Evolutionary conservation across 495 filamentous ascomycete species (phyloP).

Genomic region (Penicillium longicatenatum): DNA sequence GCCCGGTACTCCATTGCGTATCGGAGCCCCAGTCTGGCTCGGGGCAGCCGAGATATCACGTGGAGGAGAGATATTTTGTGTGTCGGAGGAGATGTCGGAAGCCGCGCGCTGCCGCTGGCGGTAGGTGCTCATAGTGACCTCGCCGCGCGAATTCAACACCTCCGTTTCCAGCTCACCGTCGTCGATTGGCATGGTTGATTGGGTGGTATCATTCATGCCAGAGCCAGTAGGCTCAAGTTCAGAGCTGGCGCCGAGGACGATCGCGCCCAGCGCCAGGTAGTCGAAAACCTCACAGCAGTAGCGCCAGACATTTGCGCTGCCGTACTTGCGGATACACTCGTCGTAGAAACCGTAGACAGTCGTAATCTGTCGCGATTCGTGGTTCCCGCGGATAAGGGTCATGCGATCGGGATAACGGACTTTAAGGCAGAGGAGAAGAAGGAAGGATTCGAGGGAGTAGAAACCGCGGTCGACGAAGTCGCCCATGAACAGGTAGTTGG

Average conservation of each 20-base stretch:
- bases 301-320: conserved; percentile 95
- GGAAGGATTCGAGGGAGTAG: conserved; percentile 95
- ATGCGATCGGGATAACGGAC: conserved; percentile 98
- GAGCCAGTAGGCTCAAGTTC: conserved; percentile 57
- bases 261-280: conserved; percentile 91
- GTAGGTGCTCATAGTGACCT: conserved; percentile 72
- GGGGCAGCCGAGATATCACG: conserved; percentile 49
- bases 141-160: conserved; percentile 78
- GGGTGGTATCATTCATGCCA: conserved; percentile 45
- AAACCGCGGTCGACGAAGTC: conserved; percentile 98
- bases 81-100: conserved; percentile 37
- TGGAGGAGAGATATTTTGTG: conserved; percentile 45
- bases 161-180: conserved; percentile 87
- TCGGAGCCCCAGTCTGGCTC: conserved; percentile 26
- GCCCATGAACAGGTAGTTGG: conserved; percentile 99
- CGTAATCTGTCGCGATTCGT: conserved; percentile 97
- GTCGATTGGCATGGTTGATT: conserved; percentile 48
- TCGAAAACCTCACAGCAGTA: conserved; percentile 99
- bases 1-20: conserved; percentile 71
- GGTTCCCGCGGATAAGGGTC: conserved; percentile 94
- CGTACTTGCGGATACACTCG: conserved; percentile 96
- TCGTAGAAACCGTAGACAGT: conserved; percentile 99
- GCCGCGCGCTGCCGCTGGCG: conserved; percentile 46
- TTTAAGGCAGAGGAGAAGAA: conserved; percentile 92
- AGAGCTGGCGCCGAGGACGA: conserved; percentile 86